These are phyloP conservation scores for Paramecium primaurelia DNA, from an alignment of 73 alveolate species.

Conservation along the genomic window DNA sequence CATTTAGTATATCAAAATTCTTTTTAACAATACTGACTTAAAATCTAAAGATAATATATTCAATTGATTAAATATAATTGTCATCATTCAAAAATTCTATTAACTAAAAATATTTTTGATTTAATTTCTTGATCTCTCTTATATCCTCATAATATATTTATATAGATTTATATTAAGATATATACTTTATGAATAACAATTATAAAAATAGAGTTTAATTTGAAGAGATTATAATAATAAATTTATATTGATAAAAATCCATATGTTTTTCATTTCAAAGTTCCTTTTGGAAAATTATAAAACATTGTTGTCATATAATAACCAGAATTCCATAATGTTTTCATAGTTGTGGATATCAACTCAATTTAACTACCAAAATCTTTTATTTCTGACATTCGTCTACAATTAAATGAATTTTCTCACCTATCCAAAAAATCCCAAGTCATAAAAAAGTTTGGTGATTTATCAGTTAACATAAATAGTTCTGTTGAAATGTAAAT, in stretches of 20 bases:
- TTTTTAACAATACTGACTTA: no score
- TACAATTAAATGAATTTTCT: not conserved
- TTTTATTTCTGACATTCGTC: conserved; percentile 43
- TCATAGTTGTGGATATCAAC: not conserved
- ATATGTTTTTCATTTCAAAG: not conserved
- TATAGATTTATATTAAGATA: not conserved
- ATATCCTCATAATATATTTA: no score
- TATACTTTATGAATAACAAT: not conserved
- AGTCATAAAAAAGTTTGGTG: conserved; percentile 60
- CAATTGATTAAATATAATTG: not conserved
- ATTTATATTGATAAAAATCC: not conserved
- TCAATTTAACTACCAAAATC: conserved; percentile 20
- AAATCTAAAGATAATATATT: not conserved
- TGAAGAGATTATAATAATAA: not conserved
- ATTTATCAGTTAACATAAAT: conserved; percentile 73
- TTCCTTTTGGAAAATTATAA: conserved; percentile 37
- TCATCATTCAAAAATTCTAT: not conserved
- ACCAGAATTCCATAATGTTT: conserved; percentile 1
- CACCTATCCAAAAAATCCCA: conserved; percentile 77
- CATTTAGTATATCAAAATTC: not conserved
- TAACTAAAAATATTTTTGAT: not conserved
- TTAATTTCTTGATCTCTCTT: not conserved
- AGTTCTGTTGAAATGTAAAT: conserved; percentile 76
- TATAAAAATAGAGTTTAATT: no score
- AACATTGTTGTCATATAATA: conserved; percentile 58